Evolutionary conservation across 331 rosid genomes (phyloP).

Genomic region (Cydonia oblonga): DNA sequence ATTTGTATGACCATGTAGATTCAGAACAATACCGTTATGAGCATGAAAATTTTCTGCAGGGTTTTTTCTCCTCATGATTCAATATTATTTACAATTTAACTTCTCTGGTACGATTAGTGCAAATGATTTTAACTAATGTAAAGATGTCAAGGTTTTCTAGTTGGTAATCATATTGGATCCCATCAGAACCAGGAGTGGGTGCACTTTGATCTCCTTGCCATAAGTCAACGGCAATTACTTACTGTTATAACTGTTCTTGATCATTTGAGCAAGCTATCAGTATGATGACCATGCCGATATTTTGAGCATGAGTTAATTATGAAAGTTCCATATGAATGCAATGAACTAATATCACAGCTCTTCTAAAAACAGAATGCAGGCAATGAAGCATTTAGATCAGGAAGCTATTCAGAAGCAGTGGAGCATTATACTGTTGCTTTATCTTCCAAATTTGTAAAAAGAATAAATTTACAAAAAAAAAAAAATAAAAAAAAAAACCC

Average conservation of each 20-base stretch:
- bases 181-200: background rate
- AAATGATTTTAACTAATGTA: background rate
- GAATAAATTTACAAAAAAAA: too few species aligned
- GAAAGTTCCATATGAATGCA: too few species aligned
- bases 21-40: too few species aligned
- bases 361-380: conserved; percentile 61
- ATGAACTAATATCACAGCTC: background rate
- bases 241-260: too few species aligned
- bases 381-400: conserved; percentile 61
- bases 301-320: too few species aligned
- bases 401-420: conserved; percentile 58
- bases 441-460: conserved; percentile 26
- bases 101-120: background rate
- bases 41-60: background rate
- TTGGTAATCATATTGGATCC: background rate
- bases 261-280: too few species aligned
- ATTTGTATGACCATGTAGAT: too few species aligned
- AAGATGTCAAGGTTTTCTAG: background rate
- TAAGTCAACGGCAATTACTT: background rate
- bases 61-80: background rate
- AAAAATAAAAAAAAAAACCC: too few species aligned
- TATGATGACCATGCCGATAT: too few species aligned
- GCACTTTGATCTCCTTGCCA: background rate
- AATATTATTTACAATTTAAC: background rate
- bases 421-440: conserved; percentile 73